Conservation (phyloP, 805 yeast genomes). For the Torulaspora delbrueckii region DNA sequence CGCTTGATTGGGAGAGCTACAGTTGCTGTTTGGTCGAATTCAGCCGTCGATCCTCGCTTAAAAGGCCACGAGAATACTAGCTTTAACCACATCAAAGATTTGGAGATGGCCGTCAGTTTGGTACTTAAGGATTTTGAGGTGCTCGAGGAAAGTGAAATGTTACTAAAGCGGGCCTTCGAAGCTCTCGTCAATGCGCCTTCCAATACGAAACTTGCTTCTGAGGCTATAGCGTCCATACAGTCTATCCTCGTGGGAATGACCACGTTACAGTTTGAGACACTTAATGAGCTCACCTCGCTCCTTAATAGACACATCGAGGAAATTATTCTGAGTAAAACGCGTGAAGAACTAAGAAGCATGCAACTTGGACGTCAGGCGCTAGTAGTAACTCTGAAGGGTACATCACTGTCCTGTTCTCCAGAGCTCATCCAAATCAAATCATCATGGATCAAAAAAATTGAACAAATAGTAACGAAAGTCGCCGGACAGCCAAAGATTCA, state of each 20-base stretch:
- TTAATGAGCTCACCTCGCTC: not conserved
- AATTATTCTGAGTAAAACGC: slow-evolving; percentile 1
- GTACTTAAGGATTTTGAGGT: slow-evolving; percentile 37
- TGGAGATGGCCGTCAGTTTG: slow-evolving; percentile 34
- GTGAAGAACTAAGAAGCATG: not conserved
- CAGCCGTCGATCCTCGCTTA: slow-evolving; percentile 27
- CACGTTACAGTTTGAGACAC: not conserved
- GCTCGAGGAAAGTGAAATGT: slow-evolving; percentile 22
- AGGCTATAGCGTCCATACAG: slow-evolving; percentile 4
- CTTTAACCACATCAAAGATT: slow-evolving; percentile 34
- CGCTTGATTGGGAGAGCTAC: slow-evolving; percentile 35
- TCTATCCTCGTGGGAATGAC: slow-evolving; percentile 1
- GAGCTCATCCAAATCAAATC: slow-evolving; percentile 1
- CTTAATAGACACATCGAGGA: slow-evolving; percentile 8
- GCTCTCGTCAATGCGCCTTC: not conserved
- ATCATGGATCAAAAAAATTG: slow-evolving; percentile 3
- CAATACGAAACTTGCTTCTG: not conserved
- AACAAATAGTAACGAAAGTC: not conserved
- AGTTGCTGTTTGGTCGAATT: slow-evolving; percentile 48
- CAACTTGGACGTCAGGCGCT: slow-evolving; percentile 1
- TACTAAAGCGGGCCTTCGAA: not conserved
- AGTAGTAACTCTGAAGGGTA: not conserved
- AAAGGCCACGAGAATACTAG: slow-evolving; percentile 7
- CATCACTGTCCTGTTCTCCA: not conserved
- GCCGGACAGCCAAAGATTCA: not conserved